Conservation (phyloP, 768 basidiomycete genomes). For the Glaciozyma martinii region DNA sequence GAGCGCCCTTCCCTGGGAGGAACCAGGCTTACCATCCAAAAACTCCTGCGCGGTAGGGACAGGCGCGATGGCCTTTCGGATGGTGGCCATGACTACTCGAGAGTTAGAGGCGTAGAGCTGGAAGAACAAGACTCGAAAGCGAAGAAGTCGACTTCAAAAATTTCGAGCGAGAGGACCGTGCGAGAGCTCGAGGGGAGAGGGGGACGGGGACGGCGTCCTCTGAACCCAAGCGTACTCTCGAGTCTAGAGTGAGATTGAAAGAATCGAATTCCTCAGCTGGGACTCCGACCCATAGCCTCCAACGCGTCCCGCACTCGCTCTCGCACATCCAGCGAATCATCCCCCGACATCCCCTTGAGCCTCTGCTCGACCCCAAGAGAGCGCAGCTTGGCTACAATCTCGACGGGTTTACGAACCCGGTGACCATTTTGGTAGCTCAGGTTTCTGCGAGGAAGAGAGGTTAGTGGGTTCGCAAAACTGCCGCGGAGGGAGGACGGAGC, state of each 20-base stretch:
- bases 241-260: too few relatives aligned
- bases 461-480: too few relatives aligned
- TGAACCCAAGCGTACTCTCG: too few relatives aligned
- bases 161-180: too few relatives aligned
- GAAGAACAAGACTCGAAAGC: too few relatives aligned
- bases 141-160: too few relatives aligned
- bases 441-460: conserved; percentile 7
- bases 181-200: too few relatives aligned
- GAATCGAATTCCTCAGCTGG: too few relatives aligned
- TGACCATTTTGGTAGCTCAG: conserved; percentile 19
- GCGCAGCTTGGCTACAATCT: conserved; percentile 26
- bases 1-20: neutral
- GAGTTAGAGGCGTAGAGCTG: neutral
- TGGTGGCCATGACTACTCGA: conserved; percentile 12
- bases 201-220: too few relatives aligned
- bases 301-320: conserved; percentile 30
- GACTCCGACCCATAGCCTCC: too few relatives aligned
- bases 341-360: conserved; percentile 27
- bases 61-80: conserved; percentile 82
- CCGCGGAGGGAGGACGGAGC: too few relatives aligned
- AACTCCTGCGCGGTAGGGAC: conserved; percentile 94
- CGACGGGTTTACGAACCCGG: neutral
- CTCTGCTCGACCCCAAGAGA: conserved; percentile 30
- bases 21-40: conserved; percentile 41
- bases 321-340: conserved; percentile 31